Percentiles rank a stretch among this genome's conserved stretches.
Conservation (phyloP, 345 rosid species). For the Luvunga scandens region DNA sequence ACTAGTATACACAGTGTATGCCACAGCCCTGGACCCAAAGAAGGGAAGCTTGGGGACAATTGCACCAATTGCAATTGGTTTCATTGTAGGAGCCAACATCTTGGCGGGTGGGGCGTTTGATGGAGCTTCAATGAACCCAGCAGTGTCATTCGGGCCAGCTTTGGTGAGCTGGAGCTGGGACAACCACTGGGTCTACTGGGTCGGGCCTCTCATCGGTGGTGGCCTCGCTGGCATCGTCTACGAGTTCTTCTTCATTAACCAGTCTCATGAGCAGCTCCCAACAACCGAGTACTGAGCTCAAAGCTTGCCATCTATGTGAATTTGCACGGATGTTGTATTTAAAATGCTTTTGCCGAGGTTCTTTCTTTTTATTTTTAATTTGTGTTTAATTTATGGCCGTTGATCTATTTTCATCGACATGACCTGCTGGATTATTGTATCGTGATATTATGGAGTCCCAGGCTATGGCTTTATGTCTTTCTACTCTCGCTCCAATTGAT, state of each 20-base stretch:
- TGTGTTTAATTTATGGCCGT: slow-evolving; percentile 27
- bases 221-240: slow-evolving; percentile 79
- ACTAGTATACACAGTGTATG: slow-evolving; percentile 84
- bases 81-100: slow-evolving; percentile 88
- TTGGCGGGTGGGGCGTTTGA: slow-evolving; percentile 85
- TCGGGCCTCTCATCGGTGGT: slow-evolving; percentile 81
- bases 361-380: not conserved
- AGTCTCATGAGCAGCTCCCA: slow-evolving; percentile 64
- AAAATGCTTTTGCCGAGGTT: not conserved
- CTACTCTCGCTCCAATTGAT: slow-evolving; percentile 6
- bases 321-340: slow-evolving; percentile 19
- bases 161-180: slow-evolving; percentile 89
- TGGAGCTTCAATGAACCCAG: slow-evolving; percentile 99
- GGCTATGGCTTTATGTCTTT: slow-evolving; percentile 23
- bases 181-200: slow-evolving; percentile 97
- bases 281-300: slow-evolving; percentile 58
- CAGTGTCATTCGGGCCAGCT: slow-evolving; percentile 92
- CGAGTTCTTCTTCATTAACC: slow-evolving; percentile 63
- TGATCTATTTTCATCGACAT: not conserved
- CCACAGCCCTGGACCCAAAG: slow-evolving; percentile 88
- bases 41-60: slow-evolving; percentile 66
- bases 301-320: not conserved
- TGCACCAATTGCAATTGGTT: slow-evolving; percentile 86
- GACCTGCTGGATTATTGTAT: not conserved
- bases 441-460: not conserved